A percentile compares a stretch with the other conserved stretches of the same genome.
These are phyloP conservation scores for Talaromyces sp. DNA, from an alignment of 2,329 filamentous ascomycete genomes.

Conservation along the genomic window DNA sequence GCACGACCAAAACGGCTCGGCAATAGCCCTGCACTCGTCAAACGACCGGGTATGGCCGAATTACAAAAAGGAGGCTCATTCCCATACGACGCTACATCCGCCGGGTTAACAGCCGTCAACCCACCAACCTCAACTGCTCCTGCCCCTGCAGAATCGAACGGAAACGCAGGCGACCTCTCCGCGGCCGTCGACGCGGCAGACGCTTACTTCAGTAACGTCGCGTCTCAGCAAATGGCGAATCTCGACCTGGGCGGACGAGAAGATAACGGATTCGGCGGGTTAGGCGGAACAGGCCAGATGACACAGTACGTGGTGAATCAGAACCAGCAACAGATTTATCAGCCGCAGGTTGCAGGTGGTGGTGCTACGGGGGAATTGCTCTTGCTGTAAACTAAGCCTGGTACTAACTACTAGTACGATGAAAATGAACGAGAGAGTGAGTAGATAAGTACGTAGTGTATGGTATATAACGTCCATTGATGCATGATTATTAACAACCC, in stretches of 20 bases:
- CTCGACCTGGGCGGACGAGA: conserved; percentile 66
- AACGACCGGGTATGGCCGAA: conserved; percentile 45
- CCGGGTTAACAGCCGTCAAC: background rate
- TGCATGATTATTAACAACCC: background rate
- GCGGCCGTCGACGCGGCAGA: conserved; percentile 81
- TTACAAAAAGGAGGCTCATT: background rate
- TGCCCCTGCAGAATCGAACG: background rate
- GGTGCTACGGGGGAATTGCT: conserved; percentile 70
- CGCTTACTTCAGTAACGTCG: conserved; percentile 80
- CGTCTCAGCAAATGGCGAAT: conserved; percentile 67
- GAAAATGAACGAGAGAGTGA: background rate
- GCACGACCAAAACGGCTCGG: conserved; percentile 75
- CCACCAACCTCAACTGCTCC: background rate
- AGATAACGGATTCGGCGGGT: conserved; percentile 55
- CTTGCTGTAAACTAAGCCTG: conserved; percentile 49
- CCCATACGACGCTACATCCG: background rate
- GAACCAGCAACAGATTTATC: conserved; percentile 72
- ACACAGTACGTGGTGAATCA: conserved; percentile 71
- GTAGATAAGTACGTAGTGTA: background rate
- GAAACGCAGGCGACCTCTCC: conserved; percentile 52
- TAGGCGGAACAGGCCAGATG: conserved; percentile 52
- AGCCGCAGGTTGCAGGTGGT: conserved; percentile 62
- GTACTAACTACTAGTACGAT: background rate
- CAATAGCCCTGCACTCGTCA: conserved; percentile 83
- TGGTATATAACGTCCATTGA: background rate